Conservation (phyloP, 768 basidiomycete species). For the Punctularia strigosozonata region DNA sequence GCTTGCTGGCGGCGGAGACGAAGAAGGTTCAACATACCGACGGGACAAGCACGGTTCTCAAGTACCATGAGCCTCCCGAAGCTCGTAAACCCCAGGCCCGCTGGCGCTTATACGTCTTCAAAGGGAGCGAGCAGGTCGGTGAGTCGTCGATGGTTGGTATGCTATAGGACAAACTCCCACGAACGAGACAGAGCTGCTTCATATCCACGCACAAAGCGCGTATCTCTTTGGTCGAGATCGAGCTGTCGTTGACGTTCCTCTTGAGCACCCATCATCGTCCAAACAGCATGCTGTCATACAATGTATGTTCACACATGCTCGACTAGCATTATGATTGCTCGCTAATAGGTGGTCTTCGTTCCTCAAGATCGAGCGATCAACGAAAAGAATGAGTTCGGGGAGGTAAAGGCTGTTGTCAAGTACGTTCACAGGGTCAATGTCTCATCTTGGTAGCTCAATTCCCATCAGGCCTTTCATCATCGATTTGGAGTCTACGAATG, state of each 20-base stretch:
- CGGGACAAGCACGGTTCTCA: conserved; percentile 75
- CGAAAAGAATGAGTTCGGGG: conserved; percentile 83
- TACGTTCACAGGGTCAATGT: conserved; percentile 22
- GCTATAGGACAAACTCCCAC: not conserved
- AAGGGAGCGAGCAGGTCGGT: conserved; percentile 89
- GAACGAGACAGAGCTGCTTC: conserved; percentile 60
- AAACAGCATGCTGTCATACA: conserved; percentile 98
- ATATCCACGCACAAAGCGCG: conserved; percentile 88
- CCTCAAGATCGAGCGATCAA: conserved; percentile 65
- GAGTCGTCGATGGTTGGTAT: conserved; percentile 19
- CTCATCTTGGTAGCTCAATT: conserved; percentile 1
- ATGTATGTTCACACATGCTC: conserved; percentile 39
- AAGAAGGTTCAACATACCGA: conserved; percentile 74
- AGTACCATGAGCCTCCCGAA: conserved; percentile 98
- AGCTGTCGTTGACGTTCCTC: conserved; percentile 72
- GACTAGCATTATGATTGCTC: not conserved
- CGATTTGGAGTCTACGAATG: conserved; percentile 97
- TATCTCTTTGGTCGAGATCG: conserved; percentile 90
- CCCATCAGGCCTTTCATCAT: conserved; percentile 80
- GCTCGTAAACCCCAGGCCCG: conserved; percentile 82
- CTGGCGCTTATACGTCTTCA: conserved; percentile 97
- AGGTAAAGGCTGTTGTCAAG: conserved; percentile 72
- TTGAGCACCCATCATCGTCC: conserved; percentile 95
- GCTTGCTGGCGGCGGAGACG: conserved; percentile 90
- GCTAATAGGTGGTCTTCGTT: conserved; percentile 4